Base-by-base conservation (phyloP, 495 filamentous ascomycete genomes). In the Penicillium lagena region DNA sequence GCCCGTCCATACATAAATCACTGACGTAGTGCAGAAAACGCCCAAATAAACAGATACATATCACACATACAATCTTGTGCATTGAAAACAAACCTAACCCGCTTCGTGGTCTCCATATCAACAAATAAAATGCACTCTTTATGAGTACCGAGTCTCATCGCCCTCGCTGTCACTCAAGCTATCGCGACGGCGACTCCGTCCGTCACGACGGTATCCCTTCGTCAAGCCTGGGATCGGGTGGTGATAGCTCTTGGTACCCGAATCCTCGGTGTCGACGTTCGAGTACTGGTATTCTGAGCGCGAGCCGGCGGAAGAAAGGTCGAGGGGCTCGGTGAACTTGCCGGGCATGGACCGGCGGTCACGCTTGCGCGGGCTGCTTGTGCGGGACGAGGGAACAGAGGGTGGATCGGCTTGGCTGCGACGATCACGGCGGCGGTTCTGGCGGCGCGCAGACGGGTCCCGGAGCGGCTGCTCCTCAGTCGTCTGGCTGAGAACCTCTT, bases 181-280 rank as follows among this genome's bases (percentile, higher is more conserved):
- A 51, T 74, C 71, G 42, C 61, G 53, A 29, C 63, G 59, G 50
- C 59, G 59, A 13, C 66, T 54, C 29, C 71, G 55, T 37, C 63
- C 62, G 43, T 73, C 68, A 29, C 66, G 65, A 13, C 71, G 68
- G 47, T 72, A 73, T 3, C 67, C 70, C 46, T 70, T 68, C 29
- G 73, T 81, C 55, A 90, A 62, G 1, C 87, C 87, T 0, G 89
- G 86, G 50, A 91, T 87, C 1, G 82, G 73, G 62, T 90, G 87
- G 47, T 76, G 78, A 60, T 95, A 95, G 38, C 76, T 80, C 72
- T 87, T 90, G 13, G 88, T 93, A 15, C 89, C 89, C 10, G 77
- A 60, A 45, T 78, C 77, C 40, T 78, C 76, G 7, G 76, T 72
- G 7, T 69, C 75, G 8, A 70, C 68, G 31, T 66, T 71, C n/a